Base-by-base conservation (phyloP, 805 yeast species). In the Candida boidinii region DNA sequence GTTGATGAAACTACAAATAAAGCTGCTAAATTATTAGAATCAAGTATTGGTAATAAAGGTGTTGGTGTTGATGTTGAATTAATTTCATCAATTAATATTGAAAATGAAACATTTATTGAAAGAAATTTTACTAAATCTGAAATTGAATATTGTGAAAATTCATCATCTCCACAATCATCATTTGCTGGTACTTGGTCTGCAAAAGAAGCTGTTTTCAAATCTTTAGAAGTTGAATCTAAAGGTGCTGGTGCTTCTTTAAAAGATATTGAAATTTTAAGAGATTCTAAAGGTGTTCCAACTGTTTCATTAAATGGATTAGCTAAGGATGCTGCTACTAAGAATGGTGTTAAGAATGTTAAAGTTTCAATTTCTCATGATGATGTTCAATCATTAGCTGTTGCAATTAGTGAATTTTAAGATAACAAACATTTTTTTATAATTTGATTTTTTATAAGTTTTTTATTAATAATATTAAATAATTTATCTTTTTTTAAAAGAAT, bases 181-280 rank as follows among this genome's bases (percentile, higher is more conserved):
- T 92, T 73, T 61, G 87, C 98, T 18, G 99, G 99, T 30, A 82
- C 94, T 28, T 92, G 99, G 99, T 85, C 96, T 20, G 98, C 98
- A 28, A 92, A 92, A 65, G 99, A 92, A 66, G 98, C 99, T 27
- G 96, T 88, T 23, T 92, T 92, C 79, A 92, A 92, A 68, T 84
- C 95, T 14, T 68, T 92, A 53, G 88, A 92, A 40, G 94, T 85
- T 41, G 72, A 73, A 52, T 77, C 94, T 29, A 74, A 78, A 54
- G 99, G 99, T 39, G 96, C 90, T 12, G 98, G 97, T 40, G 97
- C 98, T 24, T 69, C 94, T 22, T 71, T 92, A 64, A 75, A 72
- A 56, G 95, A 86, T 39, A 94, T 92, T 60, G 97, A 90, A 65
- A 84, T 92, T 49, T 48, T 66, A 19, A 79, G 90, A 50, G 79